Evolutionary conservation across 768 basidiomycete species (phyloP).

Genomic region (Boletus edulis): DNA sequence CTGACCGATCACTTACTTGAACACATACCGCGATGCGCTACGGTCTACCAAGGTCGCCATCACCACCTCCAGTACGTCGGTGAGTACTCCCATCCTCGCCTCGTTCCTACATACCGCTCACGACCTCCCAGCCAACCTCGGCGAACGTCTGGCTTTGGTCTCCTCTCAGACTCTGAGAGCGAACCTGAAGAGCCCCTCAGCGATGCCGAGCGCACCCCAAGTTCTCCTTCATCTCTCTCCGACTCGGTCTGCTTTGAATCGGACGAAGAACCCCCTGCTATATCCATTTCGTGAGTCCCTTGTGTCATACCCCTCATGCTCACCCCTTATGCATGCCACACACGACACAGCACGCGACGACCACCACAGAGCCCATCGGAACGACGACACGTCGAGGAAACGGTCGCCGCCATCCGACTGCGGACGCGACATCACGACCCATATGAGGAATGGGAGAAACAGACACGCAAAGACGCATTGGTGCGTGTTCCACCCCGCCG

Average conservation of each 20-base stretch:
- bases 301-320: neutral
- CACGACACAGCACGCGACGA: slow-evolving; percentile 15
- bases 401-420: slow-evolving; percentile 45
- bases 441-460: slow-evolving; percentile 52
- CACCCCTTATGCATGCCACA: neutral
- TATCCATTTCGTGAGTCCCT: slow-evolving; percentile 34
- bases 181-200: slow-evolving; percentile 32
- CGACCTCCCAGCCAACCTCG: slow-evolving; percentile 18
- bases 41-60: slow-evolving; percentile 49
- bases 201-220: slow-evolving; percentile 35
- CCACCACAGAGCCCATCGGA: slow-evolving; percentile 30
- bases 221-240: slow-evolving; percentile 35
- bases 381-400: slow-evolving; percentile 40
- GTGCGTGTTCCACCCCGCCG: slow-evolving; percentile 27
- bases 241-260: slow-evolving; percentile 44
- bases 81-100: slow-evolving; percentile 12
- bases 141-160: slow-evolving; percentile 52
- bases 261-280: slow-evolving; percentile 38
- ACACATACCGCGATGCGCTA: slow-evolving; percentile 44
- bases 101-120: slow-evolving; percentile 8
- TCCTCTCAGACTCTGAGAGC: slow-evolving; percentile 48
- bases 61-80: slow-evolving; percentile 48
- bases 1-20: neutral
- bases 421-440: slow-evolving; percentile 43
- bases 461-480: slow-evolving; percentile 44